These are phyloP conservation scores for Gelatoporia subvermispora DNA, from an alignment of 768 basidiomycete genomes.

Conservation along the genomic window DNA sequence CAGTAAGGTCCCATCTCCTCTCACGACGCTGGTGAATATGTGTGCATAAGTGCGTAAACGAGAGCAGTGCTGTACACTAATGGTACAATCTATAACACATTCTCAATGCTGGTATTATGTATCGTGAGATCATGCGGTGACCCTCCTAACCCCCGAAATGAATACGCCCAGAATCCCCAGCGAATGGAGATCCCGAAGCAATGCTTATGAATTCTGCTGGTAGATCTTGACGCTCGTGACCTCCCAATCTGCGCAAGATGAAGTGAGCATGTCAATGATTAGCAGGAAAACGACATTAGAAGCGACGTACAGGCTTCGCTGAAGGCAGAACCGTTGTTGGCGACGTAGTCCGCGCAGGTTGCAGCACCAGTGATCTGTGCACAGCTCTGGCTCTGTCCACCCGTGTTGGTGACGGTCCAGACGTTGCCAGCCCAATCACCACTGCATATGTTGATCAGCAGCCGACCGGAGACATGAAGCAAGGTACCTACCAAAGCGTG, in stretches of 20 bases:
- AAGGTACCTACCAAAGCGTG: slow-evolving; percentile 64
- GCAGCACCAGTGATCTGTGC: slow-evolving; percentile 77
- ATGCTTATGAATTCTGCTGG: slow-evolving; percentile 29
- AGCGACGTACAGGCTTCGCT: slow-evolving; percentile 67
- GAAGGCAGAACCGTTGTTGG: slow-evolving; percentile 65
- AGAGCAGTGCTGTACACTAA: not conserved
- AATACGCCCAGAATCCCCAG: too few species aligned
- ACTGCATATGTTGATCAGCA: slow-evolving; percentile 29
- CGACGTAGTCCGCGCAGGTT: slow-evolving; percentile 79
- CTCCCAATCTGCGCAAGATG: slow-evolving; percentile 63
- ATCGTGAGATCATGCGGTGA: too few species aligned
- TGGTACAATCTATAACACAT: not conserved
- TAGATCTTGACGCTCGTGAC: slow-evolving; percentile 72
- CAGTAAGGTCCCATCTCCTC: too few species aligned
- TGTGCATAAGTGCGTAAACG: too few species aligned
- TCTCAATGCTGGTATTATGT: not conserved
- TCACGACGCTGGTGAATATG: too few species aligned
- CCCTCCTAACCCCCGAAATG: too few species aligned
- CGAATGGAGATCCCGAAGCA: too few species aligned
- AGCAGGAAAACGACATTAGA: slow-evolving; percentile 1
- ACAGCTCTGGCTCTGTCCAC: slow-evolving; percentile 85
- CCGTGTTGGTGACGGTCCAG: slow-evolving; percentile 68
- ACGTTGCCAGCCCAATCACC: slow-evolving; percentile 87
- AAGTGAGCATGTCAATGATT: not conserved
- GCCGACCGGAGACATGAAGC: slow-evolving; percentile 7